Evolutionary conservation across 2,329 filamentous ascomycete species (phyloP).

Genomic region (Colletotrichum lini): DNA sequence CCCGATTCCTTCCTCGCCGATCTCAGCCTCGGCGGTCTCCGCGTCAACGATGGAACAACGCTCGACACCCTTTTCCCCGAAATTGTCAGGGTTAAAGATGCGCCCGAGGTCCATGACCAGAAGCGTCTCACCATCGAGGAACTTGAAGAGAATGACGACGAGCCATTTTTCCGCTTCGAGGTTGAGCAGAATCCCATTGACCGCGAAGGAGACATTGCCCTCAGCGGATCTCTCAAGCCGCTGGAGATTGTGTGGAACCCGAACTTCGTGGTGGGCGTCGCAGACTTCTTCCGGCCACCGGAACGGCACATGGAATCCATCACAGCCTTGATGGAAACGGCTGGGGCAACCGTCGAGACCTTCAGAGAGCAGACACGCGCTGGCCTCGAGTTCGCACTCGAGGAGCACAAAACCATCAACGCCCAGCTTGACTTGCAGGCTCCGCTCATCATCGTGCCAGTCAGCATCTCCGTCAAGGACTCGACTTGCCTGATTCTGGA

Average conservation of each 20-base stretch:
- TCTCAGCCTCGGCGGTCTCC: constrained; percentile 90
- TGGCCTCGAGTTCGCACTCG: constrained; percentile 93
- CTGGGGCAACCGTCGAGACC: constrained; percentile 95
- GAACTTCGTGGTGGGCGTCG: constrained; percentile 89
- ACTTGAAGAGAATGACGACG: constrained; percentile 66
- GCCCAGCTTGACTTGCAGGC: constrained; percentile 96
- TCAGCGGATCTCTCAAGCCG: constrained; percentile 93
- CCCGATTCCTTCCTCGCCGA: constrained; percentile 93
- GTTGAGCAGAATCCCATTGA: constrained; percentile 97
- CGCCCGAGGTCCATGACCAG: constrained; percentile 65
- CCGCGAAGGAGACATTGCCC: constrained; percentile 88
- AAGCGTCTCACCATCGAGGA: constrained; percentile 69
- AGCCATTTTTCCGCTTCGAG: constrained; percentile 92
- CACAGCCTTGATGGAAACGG: constrained; percentile 92
- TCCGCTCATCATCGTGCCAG: constrained; percentile 94
- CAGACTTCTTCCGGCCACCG: constrained; percentile 95
- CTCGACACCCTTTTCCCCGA: constrained; percentile 92
- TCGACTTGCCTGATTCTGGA: constrained; percentile 95
- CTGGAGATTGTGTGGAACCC: constrained; percentile 99
- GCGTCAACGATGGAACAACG: constrained; percentile 96
- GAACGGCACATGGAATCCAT: constrained; percentile 99
- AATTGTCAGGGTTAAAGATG: constrained; percentile 95
- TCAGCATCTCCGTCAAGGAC: constrained; percentile 86
- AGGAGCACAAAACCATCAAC: constrained; percentile 98
- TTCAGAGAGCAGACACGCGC: constrained; percentile 95